These are phyloP conservation scores for Colletotrichum orbiculare DNA, from an alignment of 2,329 filamentous ascomycete species.

Conservation along the genomic window DNA sequence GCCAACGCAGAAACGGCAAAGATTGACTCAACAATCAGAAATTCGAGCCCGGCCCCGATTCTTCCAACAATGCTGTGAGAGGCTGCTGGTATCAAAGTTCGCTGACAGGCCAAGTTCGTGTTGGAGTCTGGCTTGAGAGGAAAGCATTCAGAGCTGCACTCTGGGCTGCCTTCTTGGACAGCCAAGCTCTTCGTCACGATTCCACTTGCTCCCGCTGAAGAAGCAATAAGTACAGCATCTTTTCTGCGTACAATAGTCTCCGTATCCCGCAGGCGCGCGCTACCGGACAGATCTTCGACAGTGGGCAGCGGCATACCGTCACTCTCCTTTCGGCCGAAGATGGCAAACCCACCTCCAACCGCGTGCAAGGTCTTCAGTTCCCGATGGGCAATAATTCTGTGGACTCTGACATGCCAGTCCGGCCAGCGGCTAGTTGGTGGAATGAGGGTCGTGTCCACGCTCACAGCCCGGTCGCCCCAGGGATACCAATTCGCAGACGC, in stretches of 20 bases:
- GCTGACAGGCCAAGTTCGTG: conserved; percentile 40
- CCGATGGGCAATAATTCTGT: conserved; percentile 32
- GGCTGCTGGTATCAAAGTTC: conserved; percentile 39
- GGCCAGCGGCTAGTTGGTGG: conserved; percentile 46
- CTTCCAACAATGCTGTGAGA: not conserved
- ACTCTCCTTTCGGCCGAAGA: conserved; percentile 18
- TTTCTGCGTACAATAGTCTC: conserved; percentile 17
- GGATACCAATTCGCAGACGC: conserved; percentile 39
- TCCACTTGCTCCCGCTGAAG: conserved; percentile 11
- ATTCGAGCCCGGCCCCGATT: not conserved
- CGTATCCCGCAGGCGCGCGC: not conserved
- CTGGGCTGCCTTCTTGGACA: not conserved
- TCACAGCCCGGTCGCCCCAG: conserved; percentile 43
- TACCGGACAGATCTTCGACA: not conserved
- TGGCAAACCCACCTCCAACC: conserved; percentile 41
- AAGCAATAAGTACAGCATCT: conserved; percentile 10
- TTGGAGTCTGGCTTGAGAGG: conserved; percentile 42
- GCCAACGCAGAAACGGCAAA: conserved; percentile 27
- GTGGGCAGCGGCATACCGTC: conserved; percentile 18
- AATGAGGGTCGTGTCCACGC: conserved; percentile 43
- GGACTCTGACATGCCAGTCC: conserved; percentile 47
- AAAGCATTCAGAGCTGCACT: conserved; percentile 1
- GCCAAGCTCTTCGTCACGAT: not conserved
- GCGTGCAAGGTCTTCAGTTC: conserved; percentile 21
- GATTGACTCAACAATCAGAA: conserved; percentile 22